Conservation (phyloP, 495 filamentous ascomycete species). For the Aspergillus avenaceus region DNA sequence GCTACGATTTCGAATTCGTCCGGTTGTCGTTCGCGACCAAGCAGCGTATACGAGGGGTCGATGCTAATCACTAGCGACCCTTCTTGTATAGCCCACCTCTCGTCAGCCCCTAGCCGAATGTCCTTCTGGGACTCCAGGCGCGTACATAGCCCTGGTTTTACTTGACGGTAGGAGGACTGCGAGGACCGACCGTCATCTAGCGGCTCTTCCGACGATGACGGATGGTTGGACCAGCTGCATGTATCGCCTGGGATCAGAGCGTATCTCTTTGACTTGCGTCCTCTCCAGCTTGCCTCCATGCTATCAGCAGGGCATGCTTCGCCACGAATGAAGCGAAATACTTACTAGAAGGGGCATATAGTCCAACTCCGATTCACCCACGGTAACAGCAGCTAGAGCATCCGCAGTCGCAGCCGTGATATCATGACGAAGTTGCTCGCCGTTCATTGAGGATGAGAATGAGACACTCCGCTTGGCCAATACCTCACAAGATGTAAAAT, state of each 20-base stretch:
- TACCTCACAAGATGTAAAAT: background rate
- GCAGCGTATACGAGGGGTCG: constrained; percentile 19
- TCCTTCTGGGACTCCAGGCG: constrained; percentile 24
- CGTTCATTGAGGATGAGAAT: background rate
- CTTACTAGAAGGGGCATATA: constrained; percentile 13
- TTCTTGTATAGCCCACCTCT: constrained; percentile 27
- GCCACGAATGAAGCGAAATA: background rate
- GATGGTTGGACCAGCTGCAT: background rate
- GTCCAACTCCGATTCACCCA: constrained; percentile 5
- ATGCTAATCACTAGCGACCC: constrained; percentile 29
- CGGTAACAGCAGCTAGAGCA: background rate
- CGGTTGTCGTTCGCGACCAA: constrained; percentile 6
- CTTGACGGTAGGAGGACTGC: constrained; percentile 8
- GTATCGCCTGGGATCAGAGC: background rate
- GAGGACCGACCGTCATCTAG: background rate
- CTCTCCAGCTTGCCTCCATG: background rate
- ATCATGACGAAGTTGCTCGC: background rate
- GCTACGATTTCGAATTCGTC: constrained; percentile 25
- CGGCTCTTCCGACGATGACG: background rate
- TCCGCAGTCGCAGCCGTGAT: constrained; percentile 1
- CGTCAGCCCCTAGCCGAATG: constrained; percentile 17
- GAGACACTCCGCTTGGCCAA: background rate
- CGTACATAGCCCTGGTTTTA: constrained; percentile 12
- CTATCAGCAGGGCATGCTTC: background rate
- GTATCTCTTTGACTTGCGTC: background rate